A percentile compares a stretch with the other conserved stretches of the same genome.
phyloP scores from a whole-genome alignment of 495 filamentous ascomycete species.

The Clavariopsis aquatica region DNA sequence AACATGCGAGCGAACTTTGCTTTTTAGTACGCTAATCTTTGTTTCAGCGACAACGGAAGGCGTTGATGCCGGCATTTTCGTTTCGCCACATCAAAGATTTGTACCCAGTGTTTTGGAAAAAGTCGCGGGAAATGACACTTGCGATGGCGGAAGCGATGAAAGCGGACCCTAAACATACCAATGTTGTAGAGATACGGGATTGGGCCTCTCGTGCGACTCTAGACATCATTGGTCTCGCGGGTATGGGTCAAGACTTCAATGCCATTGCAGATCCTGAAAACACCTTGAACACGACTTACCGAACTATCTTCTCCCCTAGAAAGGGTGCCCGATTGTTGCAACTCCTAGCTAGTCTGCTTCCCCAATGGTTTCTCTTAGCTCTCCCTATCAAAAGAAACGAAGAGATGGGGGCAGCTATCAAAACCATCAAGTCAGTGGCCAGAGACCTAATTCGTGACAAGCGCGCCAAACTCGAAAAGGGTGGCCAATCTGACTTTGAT shows the following conservation, averaged over 20 bases:
- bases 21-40: conserved; percentile 16
- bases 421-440: conserved; percentile 63
- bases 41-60: conserved; percentile 64
- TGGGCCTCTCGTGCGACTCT: conserved; percentile 75
- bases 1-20: neutral
- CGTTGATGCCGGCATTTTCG: conserved; percentile 79
- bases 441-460: conserved; percentile 68
- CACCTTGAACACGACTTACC: conserved; percentile 68
- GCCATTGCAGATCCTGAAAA: conserved; percentile 66
- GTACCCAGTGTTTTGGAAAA: conserved; percentile 81
- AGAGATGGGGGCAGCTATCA: conserved; percentile 56
- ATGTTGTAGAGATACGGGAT: conserved; percentile 61
- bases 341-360: conserved; percentile 52
- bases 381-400: conserved; percentile 70
- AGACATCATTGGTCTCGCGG: conserved; percentile 83
- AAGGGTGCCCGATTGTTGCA: conserved; percentile 48
- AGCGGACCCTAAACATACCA: conserved; percentile 42
- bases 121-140: conserved; percentile 51
- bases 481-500: conserved; percentile 58
- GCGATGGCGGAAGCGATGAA: conserved; percentile 50
- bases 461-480: conserved; percentile 60
- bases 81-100: conserved; percentile 85
- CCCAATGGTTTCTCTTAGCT: conserved; percentile 50
- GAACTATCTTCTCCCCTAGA: conserved; percentile 55
- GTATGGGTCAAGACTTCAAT: conserved; percentile 77